Evolutionary conservation across 2,329 filamentous ascomycete species (phyloP).

Genomic region (Penicillium rolfsii): DNA sequence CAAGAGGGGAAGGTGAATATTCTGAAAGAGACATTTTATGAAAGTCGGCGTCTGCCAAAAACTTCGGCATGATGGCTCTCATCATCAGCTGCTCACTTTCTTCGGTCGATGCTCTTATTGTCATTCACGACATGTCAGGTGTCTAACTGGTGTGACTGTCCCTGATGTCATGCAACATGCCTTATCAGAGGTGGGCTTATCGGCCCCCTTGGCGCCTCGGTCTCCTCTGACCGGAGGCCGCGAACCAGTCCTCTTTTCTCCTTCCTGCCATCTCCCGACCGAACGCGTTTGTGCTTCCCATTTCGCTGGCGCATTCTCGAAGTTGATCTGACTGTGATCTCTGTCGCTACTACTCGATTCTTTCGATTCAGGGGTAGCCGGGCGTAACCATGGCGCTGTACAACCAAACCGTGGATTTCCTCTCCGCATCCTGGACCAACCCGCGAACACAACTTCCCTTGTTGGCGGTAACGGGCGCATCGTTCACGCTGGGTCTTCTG

Average conservation of each 20-base stretch:
- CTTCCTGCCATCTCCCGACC: not conserved
- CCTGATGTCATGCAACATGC: constrained; percentile 1
- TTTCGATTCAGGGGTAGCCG: not conserved
- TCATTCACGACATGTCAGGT: not conserved
- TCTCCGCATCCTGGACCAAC: constrained; percentile 39
- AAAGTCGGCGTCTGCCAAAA: not conserved
- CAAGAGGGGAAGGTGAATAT: not conserved
- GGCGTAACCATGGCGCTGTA: constrained; percentile 39
- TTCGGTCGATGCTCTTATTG: not conserved
- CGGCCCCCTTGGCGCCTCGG: constrained; percentile 18
- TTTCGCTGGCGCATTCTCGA: not conserved
- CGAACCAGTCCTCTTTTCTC: not conserved
- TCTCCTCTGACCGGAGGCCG: not conserved
- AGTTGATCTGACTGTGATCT: not conserved
- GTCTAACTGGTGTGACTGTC: not conserved
- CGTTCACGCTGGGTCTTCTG: constrained; percentile 40
- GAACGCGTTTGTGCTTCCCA: not conserved
- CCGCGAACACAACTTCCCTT: constrained; percentile 37
- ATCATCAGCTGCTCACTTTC: not conserved
- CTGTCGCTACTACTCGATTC: not conserved
- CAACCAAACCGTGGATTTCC: constrained; percentile 38
- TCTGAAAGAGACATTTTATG: not conserved
- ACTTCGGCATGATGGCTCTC: not conserved
- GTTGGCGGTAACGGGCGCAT: constrained; percentile 41
- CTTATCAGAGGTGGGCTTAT: constrained; percentile 12